A percentile compares a stretch with the other conserved stretches of the same genome.
Conservation (phyloP, 2,329 filamentous ascomycete genomes). For the Xylariaceae sp. region DNA sequence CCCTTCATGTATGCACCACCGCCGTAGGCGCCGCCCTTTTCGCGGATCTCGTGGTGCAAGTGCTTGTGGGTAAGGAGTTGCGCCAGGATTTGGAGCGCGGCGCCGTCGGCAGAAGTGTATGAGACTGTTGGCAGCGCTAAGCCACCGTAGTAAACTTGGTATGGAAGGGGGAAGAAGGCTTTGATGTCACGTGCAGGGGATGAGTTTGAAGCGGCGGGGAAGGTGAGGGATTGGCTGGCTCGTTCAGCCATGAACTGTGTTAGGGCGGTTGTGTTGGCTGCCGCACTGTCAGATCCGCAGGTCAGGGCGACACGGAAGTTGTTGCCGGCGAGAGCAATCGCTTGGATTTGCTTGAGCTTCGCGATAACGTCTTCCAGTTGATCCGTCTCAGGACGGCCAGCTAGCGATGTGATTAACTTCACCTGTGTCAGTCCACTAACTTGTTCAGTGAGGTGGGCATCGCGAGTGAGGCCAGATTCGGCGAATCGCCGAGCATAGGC, state of each 20-base stretch:
- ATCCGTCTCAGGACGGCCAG: conserved; percentile 64
- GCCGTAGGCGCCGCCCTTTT: conserved; percentile 95
- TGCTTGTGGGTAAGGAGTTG: conserved; percentile 95
- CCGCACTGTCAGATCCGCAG: conserved; percentile 69
- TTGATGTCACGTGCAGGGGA: conserved; percentile 52
- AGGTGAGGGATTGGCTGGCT: conserved; percentile 41
- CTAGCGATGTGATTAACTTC: conserved; percentile 73
- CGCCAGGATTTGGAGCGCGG: conserved; percentile 79
- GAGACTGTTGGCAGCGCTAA: conserved; percentile 77
- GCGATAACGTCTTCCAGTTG: conserved; percentile 68
- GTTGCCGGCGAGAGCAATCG: conserved; percentile 64
- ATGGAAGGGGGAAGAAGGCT: conserved; percentile 89
- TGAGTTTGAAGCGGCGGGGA: conserved; percentile 33
- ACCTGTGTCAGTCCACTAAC: conserved; percentile 88
- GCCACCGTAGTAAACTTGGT: conserved; percentile 93
- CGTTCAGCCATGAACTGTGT: conserved; percentile 62
- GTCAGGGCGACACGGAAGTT: conserved; percentile 77
- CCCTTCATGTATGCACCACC: conserved; percentile 79
- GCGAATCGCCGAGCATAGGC: conserved; percentile 79
- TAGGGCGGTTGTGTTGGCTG: conserved; percentile 65
- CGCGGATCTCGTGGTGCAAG: conserved; percentile 92
- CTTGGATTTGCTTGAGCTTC: conserved; percentile 82
- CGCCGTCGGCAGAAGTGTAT: conserved; percentile 69
- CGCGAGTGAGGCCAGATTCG: conserved; percentile 69
- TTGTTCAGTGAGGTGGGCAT: conserved; percentile 72